Percentiles rank a stretch among this genome's conserved stretches.
Evolutionary conservation across 495 filamentous ascomycete species (phyloP).

Genomic region (Aspergillus ostianus): DNA sequence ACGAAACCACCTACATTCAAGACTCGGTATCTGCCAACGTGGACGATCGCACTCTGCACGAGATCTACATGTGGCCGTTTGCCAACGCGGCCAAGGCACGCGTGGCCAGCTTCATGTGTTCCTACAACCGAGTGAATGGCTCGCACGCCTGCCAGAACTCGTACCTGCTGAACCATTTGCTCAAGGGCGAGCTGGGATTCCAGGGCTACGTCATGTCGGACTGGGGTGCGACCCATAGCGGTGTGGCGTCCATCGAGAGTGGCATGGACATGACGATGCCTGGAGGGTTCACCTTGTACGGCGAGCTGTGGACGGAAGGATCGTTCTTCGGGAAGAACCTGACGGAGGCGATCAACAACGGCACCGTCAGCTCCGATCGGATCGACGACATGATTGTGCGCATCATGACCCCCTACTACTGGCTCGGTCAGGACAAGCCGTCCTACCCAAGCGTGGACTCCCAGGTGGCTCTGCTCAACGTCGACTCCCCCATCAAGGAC

Average conservation of each 20-base stretch:
- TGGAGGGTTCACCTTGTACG: slow-evolving; percentile 39
- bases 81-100: slow-evolving; percentile 62
- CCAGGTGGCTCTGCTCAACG: slow-evolving; percentile 58
- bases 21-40: slow-evolving; percentile 50
- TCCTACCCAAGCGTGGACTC: slow-evolving; percentile 42
- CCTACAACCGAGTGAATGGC: slow-evolving; percentile 66
- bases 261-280: slow-evolving; percentile 65
- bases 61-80: slow-evolving; percentile 80
- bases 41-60: slow-evolving; percentile 75
- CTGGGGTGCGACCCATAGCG: slow-evolving; percentile 61
- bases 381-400: slow-evolving; percentile 57
- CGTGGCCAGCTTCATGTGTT: slow-evolving; percentile 65
- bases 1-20: slow-evolving; percentile 75
- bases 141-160: slow-evolving; percentile 65
- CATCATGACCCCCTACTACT: slow-evolving; percentile 55
- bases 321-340: slow-evolving; percentile 28
- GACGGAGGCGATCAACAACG: slow-evolving; percentile 45
- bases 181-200: slow-evolving; percentile 68
- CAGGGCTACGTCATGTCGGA: slow-evolving; percentile 65
- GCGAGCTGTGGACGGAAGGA: slow-evolving; percentile 58
- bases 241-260: slow-evolving; percentile 49
- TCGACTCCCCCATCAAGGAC: slow-evolving; percentile 66
- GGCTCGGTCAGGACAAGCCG: slow-evolving; percentile 48
- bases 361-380: slow-evolving; percentile 38
- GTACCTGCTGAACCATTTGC: slow-evolving; percentile 57